A percentile compares a stretch with the other conserved stretches of the same genome.
These are phyloP conservation scores for Pulveroboletus ravenelii DNA, from an alignment of 768 basidiomycete genomes.

Conservation along the genomic window DNA sequence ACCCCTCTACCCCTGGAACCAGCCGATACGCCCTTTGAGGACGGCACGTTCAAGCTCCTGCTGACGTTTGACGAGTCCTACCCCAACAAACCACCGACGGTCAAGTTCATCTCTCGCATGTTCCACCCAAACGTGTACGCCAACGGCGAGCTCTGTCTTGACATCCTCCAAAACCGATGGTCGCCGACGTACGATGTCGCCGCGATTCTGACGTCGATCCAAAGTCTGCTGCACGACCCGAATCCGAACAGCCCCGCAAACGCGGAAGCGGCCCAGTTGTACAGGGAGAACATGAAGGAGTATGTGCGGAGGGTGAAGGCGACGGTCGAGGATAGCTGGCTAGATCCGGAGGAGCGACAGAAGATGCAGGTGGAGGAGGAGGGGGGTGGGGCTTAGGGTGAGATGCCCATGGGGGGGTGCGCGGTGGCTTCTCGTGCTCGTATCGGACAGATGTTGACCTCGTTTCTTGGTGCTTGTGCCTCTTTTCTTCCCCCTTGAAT, in stretches of 20 bases:
- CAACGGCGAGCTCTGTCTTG: conserved; percentile 96
- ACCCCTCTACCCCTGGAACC: background rate
- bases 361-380: conserved; percentile 45
- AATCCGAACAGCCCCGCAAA: conserved; percentile 99
- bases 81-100: conserved; percentile 96
- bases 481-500: background rate
- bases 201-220: conserved; percentile 95
- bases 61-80: conserved; percentile 97
- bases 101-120: conserved; percentile 96
- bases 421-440: background rate
- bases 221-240: conserved; percentile 93
- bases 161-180: conserved; percentile 99
- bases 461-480: conserved; percentile 2
- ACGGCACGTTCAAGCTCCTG: conserved; percentile 96
- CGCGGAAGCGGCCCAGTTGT: conserved; percentile 95
- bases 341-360: conserved; percentile 70
- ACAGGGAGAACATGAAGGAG: conserved; percentile 98
- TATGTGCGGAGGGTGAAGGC: conserved; percentile 90
- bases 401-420: no score
- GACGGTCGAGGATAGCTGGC: conserved; percentile 93
- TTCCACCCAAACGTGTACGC: conserved; percentile 99
- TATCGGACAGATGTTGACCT: background rate
- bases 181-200: conserved; percentile 98
- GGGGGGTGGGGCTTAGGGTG: conserved; percentile 1
- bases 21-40: conserved; percentile 99